Conservation (phyloP, 768 basidiomycete genomes). For the Rhodotorula babjevae region DNA sequence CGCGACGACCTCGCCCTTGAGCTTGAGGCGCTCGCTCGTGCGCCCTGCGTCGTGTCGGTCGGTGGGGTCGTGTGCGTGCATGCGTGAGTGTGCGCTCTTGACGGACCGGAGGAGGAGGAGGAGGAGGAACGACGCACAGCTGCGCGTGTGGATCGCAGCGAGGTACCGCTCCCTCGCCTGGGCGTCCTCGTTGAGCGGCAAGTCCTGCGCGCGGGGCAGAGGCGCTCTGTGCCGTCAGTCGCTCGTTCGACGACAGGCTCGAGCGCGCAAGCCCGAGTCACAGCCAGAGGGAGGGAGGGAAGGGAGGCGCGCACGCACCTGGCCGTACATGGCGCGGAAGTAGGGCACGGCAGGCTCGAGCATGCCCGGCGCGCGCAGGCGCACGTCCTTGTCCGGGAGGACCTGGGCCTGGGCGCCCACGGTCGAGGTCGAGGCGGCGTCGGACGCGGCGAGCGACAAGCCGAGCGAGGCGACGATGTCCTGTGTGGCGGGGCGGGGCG, state of each 20-base stretch:
- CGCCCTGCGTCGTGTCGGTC: slow-evolving; percentile 13
- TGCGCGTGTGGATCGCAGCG: slow-evolving; percentile 3
- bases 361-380: not conserved
- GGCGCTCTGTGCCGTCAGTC: too few species aligned
- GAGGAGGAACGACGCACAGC: slow-evolving; percentile 12
- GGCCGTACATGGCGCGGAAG: slow-evolving; percentile 31
- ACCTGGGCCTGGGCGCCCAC: too few species aligned
- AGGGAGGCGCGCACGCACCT: not conserved
- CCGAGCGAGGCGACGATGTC: not conserved
- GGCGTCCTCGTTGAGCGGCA: slow-evolving; percentile 28
- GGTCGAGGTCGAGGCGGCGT: not conserved
- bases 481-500: not conserved
- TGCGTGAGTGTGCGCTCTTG: not conserved
- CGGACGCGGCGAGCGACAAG: not conserved
- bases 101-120: not conserved
- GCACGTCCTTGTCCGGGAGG: not conserved
- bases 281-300: too few species aligned
- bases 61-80: too few species aligned
- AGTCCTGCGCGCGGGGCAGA: slow-evolving; percentile 20
- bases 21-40: slow-evolving; percentile 1
- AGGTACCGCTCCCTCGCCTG: slow-evolving; percentile 23
- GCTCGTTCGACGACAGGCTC: too few species aligned
- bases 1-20: slow-evolving; percentile 28
- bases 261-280: not conserved
- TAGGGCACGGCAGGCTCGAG: slow-evolving; percentile 19